phyloP scores from a whole-genome alignment of 2,329 filamentous ascomycete species.

The Neodidymelliopsis sp. region DNA sequence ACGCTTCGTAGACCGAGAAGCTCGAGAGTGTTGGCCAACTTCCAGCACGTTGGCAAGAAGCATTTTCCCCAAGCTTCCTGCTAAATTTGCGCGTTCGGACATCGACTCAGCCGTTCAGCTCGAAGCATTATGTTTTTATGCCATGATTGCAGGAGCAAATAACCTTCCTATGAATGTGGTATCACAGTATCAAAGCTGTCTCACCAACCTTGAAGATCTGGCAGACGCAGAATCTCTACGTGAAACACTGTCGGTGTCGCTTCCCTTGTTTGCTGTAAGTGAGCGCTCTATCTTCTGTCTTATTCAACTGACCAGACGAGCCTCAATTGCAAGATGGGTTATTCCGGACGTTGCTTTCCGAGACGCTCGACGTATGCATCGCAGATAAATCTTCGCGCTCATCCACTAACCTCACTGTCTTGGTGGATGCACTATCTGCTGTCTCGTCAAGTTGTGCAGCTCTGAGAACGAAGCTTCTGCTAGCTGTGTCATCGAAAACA shows the following conservation, averaged over 20 bases:
- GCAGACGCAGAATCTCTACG: conserved; percentile 20
- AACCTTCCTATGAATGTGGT: conserved; percentile 30
- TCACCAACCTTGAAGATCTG: conserved; percentile 18
- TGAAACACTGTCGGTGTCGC: conserved; percentile 32
- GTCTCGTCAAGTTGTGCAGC: conserved; percentile 16
- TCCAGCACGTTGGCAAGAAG: conserved; percentile 27
- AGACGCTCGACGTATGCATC: conserved; percentile 24
- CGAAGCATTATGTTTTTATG: conserved; percentile 41
- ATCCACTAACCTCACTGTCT: conserved; percentile 15
- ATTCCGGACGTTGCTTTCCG: conserved; percentile 24
- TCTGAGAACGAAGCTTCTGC: conserved; percentile 33
- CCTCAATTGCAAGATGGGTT: conserved; percentile 27
- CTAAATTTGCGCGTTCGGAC: conserved; percentile 33
- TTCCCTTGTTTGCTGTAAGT: conserved; percentile 41
- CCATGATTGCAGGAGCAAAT: conserved; percentile 30
- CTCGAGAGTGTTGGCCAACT: conserved; percentile 33
- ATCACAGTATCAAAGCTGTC: conserved; percentile 30
- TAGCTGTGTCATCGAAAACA: conserved; percentile 33
- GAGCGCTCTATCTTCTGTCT: neutral
- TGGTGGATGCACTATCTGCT: conserved; percentile 29
- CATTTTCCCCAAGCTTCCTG: conserved; percentile 36
- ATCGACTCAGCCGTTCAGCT: conserved; percentile 36
- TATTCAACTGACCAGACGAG: conserved; percentile 23
- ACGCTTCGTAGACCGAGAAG: conserved; percentile 29
- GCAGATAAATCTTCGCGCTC: conserved; percentile 10